phyloP scores from a whole-genome alignment of 352 stramenopile species.

The Phytophthora megakarya region DNA sequence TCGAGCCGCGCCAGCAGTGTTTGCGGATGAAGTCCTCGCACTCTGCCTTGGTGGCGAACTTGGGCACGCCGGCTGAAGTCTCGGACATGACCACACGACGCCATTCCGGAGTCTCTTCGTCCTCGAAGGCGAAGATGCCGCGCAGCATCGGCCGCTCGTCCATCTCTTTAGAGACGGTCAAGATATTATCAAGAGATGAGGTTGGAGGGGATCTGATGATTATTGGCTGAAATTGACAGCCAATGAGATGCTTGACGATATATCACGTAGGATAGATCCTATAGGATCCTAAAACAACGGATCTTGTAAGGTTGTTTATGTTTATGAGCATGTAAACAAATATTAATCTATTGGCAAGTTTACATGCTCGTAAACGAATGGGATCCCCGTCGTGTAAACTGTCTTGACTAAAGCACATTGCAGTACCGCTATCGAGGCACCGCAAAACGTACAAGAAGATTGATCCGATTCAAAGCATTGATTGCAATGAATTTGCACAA shows the following conservation, averaged over 20 bases:
- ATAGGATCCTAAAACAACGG: not conserved
- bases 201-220: not conserved
- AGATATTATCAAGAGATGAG: no score
- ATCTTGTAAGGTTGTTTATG: no score
- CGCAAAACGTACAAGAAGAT: no score
- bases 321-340: no score
- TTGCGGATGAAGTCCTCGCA: conserved; percentile 89
- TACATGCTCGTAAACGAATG: no score
- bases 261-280: no score
- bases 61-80: conserved; percentile 72
- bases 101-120: conserved; percentile 87
- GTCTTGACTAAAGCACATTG: no score
- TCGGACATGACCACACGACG: conserved; percentile 70
- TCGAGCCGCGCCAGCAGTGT: conserved; percentile 88
- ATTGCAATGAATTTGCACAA: not conserved
- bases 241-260: not conserved
- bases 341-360: no score
- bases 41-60: conserved; percentile 88
- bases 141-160: conserved; percentile 66
- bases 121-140: conserved; percentile 87
- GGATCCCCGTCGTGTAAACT: no score
- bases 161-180: conserved; percentile 32
- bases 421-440: no score
- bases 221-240: not conserved
- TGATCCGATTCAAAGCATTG: no score